A percentile compares a stretch with the other conserved stretches of the same genome.
phyloP scores from a whole-genome alignment of 805 yeast species.

The Ogataea ganodermae region DNA sequence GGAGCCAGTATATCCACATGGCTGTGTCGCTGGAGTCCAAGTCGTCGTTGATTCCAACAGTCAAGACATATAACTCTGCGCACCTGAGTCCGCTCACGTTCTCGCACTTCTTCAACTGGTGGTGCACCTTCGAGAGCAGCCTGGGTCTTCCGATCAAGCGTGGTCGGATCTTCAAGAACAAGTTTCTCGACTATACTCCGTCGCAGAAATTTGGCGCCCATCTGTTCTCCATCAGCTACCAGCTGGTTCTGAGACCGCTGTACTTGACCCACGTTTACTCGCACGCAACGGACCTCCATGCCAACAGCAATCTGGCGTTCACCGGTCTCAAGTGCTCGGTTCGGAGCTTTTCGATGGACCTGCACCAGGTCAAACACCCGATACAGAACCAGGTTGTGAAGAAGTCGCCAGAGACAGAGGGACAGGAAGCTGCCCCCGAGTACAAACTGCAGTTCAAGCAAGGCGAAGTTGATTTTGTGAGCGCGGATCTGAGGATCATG shows the following conservation, averaged over 20 bases:
- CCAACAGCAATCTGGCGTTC: constrained; percentile 49
- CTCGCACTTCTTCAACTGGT: constrained; percentile 77
- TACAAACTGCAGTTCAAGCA: constrained; percentile 60
- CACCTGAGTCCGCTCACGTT: constrained; percentile 75
- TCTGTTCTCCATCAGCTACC: constrained; percentile 76
- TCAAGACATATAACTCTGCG: constrained; percentile 59
- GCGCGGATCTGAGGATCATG: constrained; percentile 68
- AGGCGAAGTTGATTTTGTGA: constrained; percentile 69
- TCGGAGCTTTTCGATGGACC: constrained; percentile 57
- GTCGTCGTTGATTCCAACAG: constrained; percentile 20
- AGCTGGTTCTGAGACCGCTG: constrained; percentile 69
- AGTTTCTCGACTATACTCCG: constrained; percentile 31
- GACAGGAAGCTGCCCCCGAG: constrained; percentile 42
- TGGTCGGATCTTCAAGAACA: constrained; percentile 67
- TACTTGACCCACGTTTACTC: constrained; percentile 73
- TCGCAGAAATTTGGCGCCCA: constrained; percentile 36
- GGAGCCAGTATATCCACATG: constrained; percentile 82
- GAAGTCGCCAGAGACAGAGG: not conserved
- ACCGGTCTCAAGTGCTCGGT: constrained; percentile 73
- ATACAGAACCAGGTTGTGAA: not conserved
- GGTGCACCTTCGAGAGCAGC: constrained; percentile 80
- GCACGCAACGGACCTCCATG: constrained; percentile 41
- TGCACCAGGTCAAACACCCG: constrained; percentile 56
- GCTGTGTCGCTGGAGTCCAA: constrained; percentile 56
- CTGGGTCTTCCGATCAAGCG: constrained; percentile 76